phyloP scores from a whole-genome alignment of 768 basidiomycete species.

The Mycena epipterygia region DNA sequence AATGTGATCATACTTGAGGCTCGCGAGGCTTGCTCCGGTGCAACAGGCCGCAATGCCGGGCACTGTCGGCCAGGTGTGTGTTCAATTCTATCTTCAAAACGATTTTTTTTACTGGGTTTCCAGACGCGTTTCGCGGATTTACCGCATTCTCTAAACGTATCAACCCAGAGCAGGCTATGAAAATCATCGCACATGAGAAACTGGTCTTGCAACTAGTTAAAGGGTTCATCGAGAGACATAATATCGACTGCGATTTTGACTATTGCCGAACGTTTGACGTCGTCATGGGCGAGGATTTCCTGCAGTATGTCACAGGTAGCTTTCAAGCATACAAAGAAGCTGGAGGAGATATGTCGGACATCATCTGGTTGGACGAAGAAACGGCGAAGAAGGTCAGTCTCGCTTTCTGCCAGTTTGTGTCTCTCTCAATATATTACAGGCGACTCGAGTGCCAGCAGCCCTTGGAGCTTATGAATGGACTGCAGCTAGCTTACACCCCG shows the following conservation, averaged over 20 bases:
- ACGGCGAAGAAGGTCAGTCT: neutral
- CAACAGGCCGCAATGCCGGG: neutral
- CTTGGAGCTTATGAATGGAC: constrained; percentile 1
- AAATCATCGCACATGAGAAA: neutral
- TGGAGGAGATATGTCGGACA: neutral
- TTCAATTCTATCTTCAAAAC: neutral
- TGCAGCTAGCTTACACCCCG: neutral
- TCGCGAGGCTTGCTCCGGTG: neutral
- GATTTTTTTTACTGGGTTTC: neutral
- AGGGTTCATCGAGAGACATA: neutral
- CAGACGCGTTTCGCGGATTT: constrained; percentile 1
- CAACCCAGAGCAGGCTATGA: neutral
- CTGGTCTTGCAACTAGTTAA: neutral
- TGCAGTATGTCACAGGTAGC: neutral
- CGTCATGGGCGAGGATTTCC: neutral
- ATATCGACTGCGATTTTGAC: constrained; percentile 3
- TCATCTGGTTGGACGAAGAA: neutral
- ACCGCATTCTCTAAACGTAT: constrained; percentile 1
- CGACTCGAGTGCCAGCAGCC: neutral
- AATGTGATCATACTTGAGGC: neutral
- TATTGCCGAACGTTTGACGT: neutral
- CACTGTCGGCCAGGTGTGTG: neutral
- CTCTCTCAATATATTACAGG: neutral
- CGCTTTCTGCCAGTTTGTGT: neutral
- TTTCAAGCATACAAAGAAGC: neutral